Evolutionary conservation across 176 grass and related monocot species (phyloP), one percentile per base, ranked within the genome.

Genomic region (Musa itinerans): DNA sequence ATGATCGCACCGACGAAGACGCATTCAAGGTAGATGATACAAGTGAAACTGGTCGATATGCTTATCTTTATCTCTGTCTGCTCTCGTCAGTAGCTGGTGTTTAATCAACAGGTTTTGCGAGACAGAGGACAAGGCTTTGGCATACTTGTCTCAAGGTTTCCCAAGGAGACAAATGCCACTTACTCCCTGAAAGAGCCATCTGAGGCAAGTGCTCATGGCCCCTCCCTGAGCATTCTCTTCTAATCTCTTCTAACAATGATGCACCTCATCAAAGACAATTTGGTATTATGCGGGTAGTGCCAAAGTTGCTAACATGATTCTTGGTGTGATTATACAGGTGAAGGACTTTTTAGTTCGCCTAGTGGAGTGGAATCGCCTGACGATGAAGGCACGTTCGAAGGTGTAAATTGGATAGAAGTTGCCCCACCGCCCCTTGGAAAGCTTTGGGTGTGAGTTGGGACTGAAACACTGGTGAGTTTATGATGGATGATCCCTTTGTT

Each of bases 1-100:
- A 96, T 84, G 92, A 96, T 83, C 89, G 87, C 67, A 96, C 92
- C 67, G 92, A 96, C 9, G 92, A 96, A 87, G 92, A 96, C 54
- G 92, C 92, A 10, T 96, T 96, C 87, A 88, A 89, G 84, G 86
- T 90, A 67, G 65, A 52, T 48, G 65, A 52, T 48, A 27, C 19
- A 68, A 57, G 21, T 3, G 19, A 21, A 20, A n/a, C 69, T 71
- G 19, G 15, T 43, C 34, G 69, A 22, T 13, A 14, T 8, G 12
- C 13, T 11, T 1, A 21, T 19, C 1, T 10, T 50, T 51, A 15
- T 70, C 34, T 8, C 7, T 20, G 14, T 8, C 7, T 20, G 14
- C 16, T 70, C 3, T 25, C 43, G 0, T 48, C 26, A 29, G 13
- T 11, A 20, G 68, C 29, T 58, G 15, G 2, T 19, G 14, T 17